These are phyloP conservation scores for Funneliformis mosseae DNA, from an alignment of 192 early-diverging fungal species.

Conservation along the genomic window DNA sequence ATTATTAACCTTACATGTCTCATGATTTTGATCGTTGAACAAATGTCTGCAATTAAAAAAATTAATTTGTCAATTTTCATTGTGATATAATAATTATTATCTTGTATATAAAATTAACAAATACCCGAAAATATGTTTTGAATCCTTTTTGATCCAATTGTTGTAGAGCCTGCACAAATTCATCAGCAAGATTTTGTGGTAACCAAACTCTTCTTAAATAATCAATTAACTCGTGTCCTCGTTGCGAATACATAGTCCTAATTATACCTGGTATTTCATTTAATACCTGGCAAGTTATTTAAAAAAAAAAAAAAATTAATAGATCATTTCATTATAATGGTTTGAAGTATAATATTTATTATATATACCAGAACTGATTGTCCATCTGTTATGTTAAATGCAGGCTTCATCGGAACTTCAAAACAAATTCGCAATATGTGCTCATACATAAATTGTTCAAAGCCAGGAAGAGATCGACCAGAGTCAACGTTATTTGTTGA, in stretches of 20 bases:
- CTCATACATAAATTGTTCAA: constrained; percentile 76
- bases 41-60: neutral
- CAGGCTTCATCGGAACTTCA: constrained; percentile 72
- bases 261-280: constrained; percentile 60
- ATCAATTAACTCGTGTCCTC: constrained; percentile 59
- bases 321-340: constrained; percentile 50
- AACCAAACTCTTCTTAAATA: constrained; percentile 62
- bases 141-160: constrained; percentile 68
- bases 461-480: constrained; percentile 55
- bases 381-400: constrained; percentile 76
- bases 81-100: neutral
- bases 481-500: neutral
- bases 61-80: neutral
- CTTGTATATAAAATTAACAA: neutral
- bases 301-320: neutral
- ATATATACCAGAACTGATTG: constrained; percentile 66
- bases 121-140: constrained; percentile 74
- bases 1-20: neutral
- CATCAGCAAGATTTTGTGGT: constrained; percentile 61
- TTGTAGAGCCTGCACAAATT: constrained; percentile 76
- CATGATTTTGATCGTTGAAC: constrained; percentile 21
- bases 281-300: constrained; percentile 42
- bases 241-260: constrained; percentile 57
- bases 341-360: neutral
- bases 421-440: constrained; percentile 76